phyloP scores from a whole-genome alignment of 2,329 filamentous ascomycete species.

The Aspergillus viridinutans region DNA sequence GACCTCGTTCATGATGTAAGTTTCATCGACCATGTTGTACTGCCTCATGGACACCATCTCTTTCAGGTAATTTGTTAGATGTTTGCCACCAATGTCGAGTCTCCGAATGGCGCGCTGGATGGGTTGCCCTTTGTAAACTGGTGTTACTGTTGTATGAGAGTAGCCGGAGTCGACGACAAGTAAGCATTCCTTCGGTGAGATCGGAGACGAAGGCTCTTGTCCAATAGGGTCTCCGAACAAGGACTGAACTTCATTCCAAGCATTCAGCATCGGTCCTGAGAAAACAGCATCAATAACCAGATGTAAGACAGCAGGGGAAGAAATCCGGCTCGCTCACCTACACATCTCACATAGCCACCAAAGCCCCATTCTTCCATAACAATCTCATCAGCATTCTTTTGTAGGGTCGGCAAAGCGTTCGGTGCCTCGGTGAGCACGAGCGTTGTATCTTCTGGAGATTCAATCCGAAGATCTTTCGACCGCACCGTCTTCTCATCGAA shows the following conservation, averaged over 20 bases:
- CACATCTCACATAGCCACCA: slow-evolving; percentile 72
- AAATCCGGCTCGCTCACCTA: slow-evolving; percentile 51
- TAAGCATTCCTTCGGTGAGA: slow-evolving; percentile 69
- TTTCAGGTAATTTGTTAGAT: slow-evolving; percentile 88
- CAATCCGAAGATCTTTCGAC: slow-evolving; percentile 37
- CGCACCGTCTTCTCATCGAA: slow-evolving; percentile 65
- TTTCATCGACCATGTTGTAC: slow-evolving; percentile 93
- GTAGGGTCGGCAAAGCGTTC: slow-evolving; percentile 73
- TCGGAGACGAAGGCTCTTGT: slow-evolving; percentile 37
- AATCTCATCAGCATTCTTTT: slow-evolving; percentile 91
- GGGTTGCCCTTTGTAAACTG: slow-evolving; percentile 73
- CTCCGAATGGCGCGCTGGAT: slow-evolving; percentile 77
- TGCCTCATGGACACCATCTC: slow-evolving; percentile 85
- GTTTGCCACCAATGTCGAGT: slow-evolving; percentile 86
- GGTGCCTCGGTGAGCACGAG: slow-evolving; percentile 81
- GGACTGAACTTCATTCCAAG: slow-evolving; percentile 72
- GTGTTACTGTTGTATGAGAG: slow-evolving; percentile 86
- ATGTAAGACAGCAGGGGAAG: neutral
- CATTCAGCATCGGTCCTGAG: slow-evolving; percentile 68
- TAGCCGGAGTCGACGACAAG: slow-evolving; percentile 89
- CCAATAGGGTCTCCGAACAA: slow-evolving; percentile 59
- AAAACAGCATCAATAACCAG: neutral
- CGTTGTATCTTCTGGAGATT: slow-evolving; percentile 73
- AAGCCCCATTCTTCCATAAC: slow-evolving; percentile 98
- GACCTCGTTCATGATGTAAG: slow-evolving; percentile 90